Base-by-base conservation (phyloP, 306 rosid species). In the Hippophae rhamnoides region DNA sequence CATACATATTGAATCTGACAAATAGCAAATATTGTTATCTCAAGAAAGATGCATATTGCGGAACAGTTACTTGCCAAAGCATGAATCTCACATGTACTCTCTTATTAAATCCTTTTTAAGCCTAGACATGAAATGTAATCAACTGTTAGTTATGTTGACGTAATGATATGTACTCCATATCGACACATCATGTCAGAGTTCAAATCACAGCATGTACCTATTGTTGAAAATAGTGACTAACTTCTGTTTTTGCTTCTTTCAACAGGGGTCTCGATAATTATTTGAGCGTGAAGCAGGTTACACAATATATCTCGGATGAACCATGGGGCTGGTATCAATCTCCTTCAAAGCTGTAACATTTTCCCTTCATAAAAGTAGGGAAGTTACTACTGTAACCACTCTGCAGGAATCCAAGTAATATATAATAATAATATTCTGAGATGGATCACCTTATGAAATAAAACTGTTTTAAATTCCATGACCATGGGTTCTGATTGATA, bases 271-370 rank as follows among this genome's bases (percentile, higher is more conserved):
- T 92, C 55, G 82, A 86, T 26, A 92, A 82, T 76, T 92, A 92
- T 79, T 62, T 92, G 79, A 84, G 69, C 52, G 96, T 92, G 86
- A 92, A 92, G 90, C 96, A 92, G 77, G 94, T 92, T 61, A 92
- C 99, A 9, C 83, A 53, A 48, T 88, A 88, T 59, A 63, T 80
- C 56, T 84, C 99, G 11, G 67, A 82, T 56, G 99, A 88, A 49
- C 86, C 94, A 8, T 92, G 99, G 99, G 94, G 95, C 61, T 88
- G 96, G 96, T 92, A 92, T 71, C 69, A 66, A 43, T 77, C 87
- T 64, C 99, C 99, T 67, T 82, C 96, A 65, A 88, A 78, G 73
- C 82, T 92, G 77, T 88, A 78, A 85, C 25, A 54, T 61, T 43
- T 44, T 10, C 46, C 58, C 66, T 8, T 11, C 45, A 38, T 63